Conservation (phyloP, 164 flowering plant genomes). For the Berberis vulgaris region DNA sequence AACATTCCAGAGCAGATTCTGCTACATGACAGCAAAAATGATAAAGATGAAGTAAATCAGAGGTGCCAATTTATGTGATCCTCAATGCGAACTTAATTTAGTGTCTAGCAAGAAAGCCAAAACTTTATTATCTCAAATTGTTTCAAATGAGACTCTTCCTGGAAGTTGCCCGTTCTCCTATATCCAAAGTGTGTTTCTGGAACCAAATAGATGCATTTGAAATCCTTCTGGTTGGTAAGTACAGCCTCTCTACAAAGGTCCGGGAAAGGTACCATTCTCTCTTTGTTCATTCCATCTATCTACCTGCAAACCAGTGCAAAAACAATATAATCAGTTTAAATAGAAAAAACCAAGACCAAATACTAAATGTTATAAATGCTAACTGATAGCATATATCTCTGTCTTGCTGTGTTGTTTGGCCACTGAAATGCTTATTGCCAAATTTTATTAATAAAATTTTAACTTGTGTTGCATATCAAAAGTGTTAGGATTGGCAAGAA, state of each 20-base stretch:
- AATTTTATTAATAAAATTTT: too few relatives aligned
- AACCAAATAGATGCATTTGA: background rate
- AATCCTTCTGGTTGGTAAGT: background rate
- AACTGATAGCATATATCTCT: too few relatives aligned
- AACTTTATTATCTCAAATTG: slow-evolving; percentile 1
- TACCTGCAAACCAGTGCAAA: slow-evolving; percentile 3
- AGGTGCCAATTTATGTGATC: background rate
- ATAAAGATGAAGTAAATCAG: background rate
- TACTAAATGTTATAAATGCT: too few relatives aligned
- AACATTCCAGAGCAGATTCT: background rate
- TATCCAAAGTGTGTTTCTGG: background rate
- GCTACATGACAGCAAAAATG: background rate
- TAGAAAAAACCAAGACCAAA: too few relatives aligned
- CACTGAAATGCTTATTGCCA: too few relatives aligned
- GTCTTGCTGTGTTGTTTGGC: too few relatives aligned
- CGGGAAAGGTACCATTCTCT: slow-evolving; percentile 15
- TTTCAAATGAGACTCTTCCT: slow-evolving; percentile 3
- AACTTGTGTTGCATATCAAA: too few relatives aligned
- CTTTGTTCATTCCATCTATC: slow-evolving; percentile 18
- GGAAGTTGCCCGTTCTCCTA: background rate
- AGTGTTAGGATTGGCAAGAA: too few relatives aligned
- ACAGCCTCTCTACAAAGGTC: slow-evolving; percentile 6
- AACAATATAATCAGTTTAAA: too few relatives aligned
- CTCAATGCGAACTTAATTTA: background rate
- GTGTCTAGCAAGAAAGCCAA: background rate